phyloP scores from a whole-genome alignment of 192 early-diverging fungal species.

The Gonapodya sp. region DNA sequence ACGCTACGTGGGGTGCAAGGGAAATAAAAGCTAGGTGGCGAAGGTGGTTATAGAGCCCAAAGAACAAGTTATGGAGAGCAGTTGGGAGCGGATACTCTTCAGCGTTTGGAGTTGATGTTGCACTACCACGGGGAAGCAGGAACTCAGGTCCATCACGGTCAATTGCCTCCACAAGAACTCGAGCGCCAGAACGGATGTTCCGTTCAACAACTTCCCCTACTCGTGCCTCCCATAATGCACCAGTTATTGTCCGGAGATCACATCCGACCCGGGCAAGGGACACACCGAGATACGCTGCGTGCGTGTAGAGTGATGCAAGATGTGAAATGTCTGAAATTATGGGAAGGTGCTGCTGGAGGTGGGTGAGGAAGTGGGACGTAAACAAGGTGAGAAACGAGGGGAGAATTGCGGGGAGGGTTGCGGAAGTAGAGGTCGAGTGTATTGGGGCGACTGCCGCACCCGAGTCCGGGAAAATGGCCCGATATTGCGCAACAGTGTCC shows the following conservation, averaged over 20 bases:
- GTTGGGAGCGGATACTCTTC: not conserved
- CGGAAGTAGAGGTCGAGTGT: not conserved
- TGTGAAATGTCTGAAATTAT: conserved; percentile 49
- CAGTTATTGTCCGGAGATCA: conserved; percentile 59
- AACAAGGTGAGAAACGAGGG: conserved; percentile 52
- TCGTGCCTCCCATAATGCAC: conserved; percentile 39
- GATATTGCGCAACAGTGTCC: conserved; percentile 74
- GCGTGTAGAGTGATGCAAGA: conserved; percentile 53
- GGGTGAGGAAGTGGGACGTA: conserved; percentile 29
- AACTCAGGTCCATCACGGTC: not conserved
- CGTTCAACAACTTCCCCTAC: not conserved
- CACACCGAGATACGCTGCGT: conserved; percentile 74
- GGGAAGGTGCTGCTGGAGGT: conserved; percentile 35
- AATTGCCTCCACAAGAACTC: not conserved
- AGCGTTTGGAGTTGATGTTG: too few relatives aligned
- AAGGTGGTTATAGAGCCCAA: not conserved
- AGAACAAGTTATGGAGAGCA: not conserved
- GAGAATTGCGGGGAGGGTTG: conserved; percentile 27
- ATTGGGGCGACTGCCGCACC: conserved; percentile 17
- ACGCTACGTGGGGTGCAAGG: not conserved
- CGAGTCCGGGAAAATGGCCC: conserved; percentile 46
- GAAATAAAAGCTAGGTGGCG: not conserved
- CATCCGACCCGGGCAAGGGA: conserved; percentile 66
- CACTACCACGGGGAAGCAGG: not conserved
- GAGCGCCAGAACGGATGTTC: not conserved